These are phyloP conservation scores for Oryza australiensis DNA, from an alignment of 176 grass and related monocot genomes.

Conservation along the genomic window DNA sequence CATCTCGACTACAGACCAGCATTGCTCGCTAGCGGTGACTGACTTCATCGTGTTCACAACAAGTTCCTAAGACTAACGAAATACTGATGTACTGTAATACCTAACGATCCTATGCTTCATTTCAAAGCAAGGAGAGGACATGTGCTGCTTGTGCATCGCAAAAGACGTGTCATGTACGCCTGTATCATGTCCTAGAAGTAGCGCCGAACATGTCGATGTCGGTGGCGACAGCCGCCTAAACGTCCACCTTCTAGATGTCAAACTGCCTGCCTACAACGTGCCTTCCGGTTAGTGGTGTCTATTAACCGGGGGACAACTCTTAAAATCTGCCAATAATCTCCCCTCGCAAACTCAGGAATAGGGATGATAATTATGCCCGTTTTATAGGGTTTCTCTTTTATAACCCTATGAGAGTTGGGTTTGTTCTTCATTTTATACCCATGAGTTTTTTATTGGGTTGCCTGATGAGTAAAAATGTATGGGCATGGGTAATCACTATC, in stretches of 20 bases:
- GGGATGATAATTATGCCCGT: too few relatives aligned
- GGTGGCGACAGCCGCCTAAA: background rate
- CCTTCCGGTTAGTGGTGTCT: background rate
- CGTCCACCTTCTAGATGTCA: background rate
- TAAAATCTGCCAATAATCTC: too few relatives aligned
- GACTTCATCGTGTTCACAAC: background rate
- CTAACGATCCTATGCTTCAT: constrained; percentile 24
- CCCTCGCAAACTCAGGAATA: too few relatives aligned
- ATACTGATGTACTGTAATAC: background rate
- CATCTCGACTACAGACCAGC: background rate
- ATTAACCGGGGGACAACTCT: too few relatives aligned
- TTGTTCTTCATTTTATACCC: too few relatives aligned
- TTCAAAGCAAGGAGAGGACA: background rate
- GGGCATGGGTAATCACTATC: too few relatives aligned
- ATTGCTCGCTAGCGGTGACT: background rate
- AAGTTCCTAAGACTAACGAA: background rate
- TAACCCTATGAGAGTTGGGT: too few relatives aligned
- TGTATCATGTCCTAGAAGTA: background rate
- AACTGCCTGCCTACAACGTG: background rate
- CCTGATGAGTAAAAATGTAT: too few relatives aligned
- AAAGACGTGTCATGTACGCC: background rate
- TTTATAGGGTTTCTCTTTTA: too few relatives aligned
- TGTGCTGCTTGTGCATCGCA: background rate
- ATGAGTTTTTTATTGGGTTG: too few relatives aligned
- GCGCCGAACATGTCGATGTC: background rate